Base-by-base conservation (phyloP, 2,329 filamentous ascomycete genomes). In the Madurella fahalii region DNA sequence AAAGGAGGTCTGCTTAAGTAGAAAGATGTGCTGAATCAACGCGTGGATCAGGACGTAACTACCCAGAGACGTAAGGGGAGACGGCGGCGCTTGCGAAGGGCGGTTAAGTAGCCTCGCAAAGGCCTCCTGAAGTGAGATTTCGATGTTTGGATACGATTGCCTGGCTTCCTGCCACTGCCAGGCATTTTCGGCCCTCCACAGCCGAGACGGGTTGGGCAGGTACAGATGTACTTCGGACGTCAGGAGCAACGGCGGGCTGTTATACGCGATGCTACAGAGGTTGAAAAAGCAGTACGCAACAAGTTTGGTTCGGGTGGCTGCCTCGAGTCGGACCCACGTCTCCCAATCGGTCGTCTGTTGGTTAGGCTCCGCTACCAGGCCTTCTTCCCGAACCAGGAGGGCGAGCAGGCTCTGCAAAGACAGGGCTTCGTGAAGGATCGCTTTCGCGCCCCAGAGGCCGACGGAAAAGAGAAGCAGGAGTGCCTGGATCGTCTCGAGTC, bases 1-100 rank as follows among this genome's bases (percentile, higher is more conserved):
- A 47, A 83, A 77, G 0, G 78, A 81, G 0, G 81, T 83, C 63
- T 86, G 82, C 61, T 86, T 86, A 18, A 87, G 68, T 39, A 89
- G 74, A 65, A 85, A 89, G 15, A 90, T 84, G 58, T 89, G 85
- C 62, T 90, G 86, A 11, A 89, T 78, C 20, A 90, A 67, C 3
- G 85, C 85, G 63, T 89, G 85, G 2, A 90, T 85, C 34, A 90
- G 73, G 8, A 88, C 79, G 60, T 90, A 89, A 62, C 86, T 86
- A 1, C 85, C 86, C 7, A 87, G 69, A 0, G 83, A 82, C 0
- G 81, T 82, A 53, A 82, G 72, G 43, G 77, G 75, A 0, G 74
- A 69, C 1, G 77, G 76, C 1, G 79, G 72, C 0, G 72, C 73
- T 57, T 80, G 75, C 1, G 73, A 71, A 2, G 74, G 70, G 37